Conservation (phyloP, 192 early-diverging fungal species). For the Umbelopsis ramanniana region DNA sequence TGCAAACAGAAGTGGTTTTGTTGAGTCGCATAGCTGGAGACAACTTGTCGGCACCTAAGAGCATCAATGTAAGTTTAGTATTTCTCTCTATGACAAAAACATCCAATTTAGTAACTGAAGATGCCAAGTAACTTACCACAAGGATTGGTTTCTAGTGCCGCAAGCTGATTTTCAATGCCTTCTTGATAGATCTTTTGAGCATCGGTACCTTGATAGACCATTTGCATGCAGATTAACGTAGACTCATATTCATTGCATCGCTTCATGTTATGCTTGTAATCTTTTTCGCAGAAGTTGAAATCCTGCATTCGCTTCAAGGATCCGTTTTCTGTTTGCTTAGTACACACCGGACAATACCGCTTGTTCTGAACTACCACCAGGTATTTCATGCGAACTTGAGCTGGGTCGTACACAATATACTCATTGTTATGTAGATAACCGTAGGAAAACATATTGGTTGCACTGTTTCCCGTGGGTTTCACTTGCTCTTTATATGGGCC, state of each 20-base stretch:
- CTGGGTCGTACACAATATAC: slow-evolving; percentile 76
- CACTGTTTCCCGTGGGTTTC: neutral
- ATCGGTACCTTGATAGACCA: neutral
- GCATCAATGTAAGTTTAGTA: too few relatives aligned
- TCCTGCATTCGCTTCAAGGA: neutral
- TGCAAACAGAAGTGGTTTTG: neutral
- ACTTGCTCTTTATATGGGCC: neutral
- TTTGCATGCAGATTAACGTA: neutral
- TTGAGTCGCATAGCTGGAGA: neutral
- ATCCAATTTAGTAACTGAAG: neutral
- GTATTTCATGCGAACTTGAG: slow-evolving; percentile 76
- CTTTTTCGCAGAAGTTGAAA: neutral
- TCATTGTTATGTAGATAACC: slow-evolving; percentile 70
- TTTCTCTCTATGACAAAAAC: neutral
- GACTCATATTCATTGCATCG: slow-evolving; percentile 10
- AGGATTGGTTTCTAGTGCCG: neutral
- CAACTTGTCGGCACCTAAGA: neutral
- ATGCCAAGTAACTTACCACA: neutral
- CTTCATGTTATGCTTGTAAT: neutral
- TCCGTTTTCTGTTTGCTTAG: too few relatives aligned
- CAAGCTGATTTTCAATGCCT: neutral
- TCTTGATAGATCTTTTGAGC: neutral
- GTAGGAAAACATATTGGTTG: neutral
- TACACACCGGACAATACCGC: slow-evolving; percentile 25
- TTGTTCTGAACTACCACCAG: slow-evolving; percentile 43